Base-by-base conservation (phyloP, 148 eudicot genomes). In the Dysphania ambrosioides region DNA sequence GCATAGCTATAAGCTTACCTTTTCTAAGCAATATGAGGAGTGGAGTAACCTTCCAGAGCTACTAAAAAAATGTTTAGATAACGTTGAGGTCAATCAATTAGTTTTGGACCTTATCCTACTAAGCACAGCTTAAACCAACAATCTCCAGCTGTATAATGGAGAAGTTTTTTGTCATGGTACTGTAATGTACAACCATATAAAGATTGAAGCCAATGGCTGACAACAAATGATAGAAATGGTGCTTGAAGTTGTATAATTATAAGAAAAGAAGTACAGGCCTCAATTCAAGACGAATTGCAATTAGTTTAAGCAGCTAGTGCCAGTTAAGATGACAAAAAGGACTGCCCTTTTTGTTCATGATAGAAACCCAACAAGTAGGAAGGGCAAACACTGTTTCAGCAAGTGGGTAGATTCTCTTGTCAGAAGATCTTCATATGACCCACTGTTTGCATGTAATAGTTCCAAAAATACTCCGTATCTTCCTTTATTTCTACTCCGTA, bases 401-500 rank as follows among this genome's bases (percentile, higher is more conserved):
- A 85, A 78, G 77, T 72, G 76, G 80, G 83, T 77, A 83, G 87
- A 87, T 89, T 82, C 85, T 84, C 75, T 51, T 87, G 89, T 89
- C 86, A 87, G 87, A 72, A 82, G 87, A 90, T 86, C 84, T 35
- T 31, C 78, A 75, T 78, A 87, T 85, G 88, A 72, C 88, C 91
- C 70, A 72, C 71, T 75, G 19, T 55, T 34, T 8, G 59, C 68
- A 29, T 51, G 11, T 58, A 30, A 41, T 67, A 13, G 27, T 65
- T 74, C 75, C 66, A 27, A 24, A 38, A 9, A 19, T 13, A 44
- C n/a, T n/a, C n/a, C n/a, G n/a, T n/a, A n/a, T n/a, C n/a, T n/a
- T n/a, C n/a, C n/a, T n/a, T 53, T 65, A 10, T 16, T 62, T 10
- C 8, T 35, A 49, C 34, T 55, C 57, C 36, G n/a, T 34, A 10